These are phyloP conservation scores for Noccaea bulbosa DNA, from an alignment of 345 rosid species.

Conservation along the genomic window DNA sequence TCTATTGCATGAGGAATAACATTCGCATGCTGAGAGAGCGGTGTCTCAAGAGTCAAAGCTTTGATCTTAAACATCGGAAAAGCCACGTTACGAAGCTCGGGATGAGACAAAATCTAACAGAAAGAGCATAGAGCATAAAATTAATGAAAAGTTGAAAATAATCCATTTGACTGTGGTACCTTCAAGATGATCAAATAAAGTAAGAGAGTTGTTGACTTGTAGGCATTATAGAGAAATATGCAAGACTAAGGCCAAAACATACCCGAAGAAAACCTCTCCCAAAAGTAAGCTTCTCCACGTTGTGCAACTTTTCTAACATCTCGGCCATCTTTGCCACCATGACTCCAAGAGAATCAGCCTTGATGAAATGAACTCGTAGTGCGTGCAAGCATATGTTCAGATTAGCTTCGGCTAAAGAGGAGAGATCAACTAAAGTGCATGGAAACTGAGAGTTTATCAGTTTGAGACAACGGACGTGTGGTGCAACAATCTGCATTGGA, in stretches of 20 bases:
- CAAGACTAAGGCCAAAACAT: neutral
- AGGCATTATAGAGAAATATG: neutral
- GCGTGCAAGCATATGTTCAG: neutral
- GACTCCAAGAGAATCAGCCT: neutral
- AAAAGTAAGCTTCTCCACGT: slow-evolving; percentile 19
- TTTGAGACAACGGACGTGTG: neutral
- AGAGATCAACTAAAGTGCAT: slow-evolving; percentile 15
- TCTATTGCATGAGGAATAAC: neutral
- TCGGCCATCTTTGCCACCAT: neutral
- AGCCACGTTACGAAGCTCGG: neutral
- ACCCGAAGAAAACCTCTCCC: slow-evolving; percentile 2
- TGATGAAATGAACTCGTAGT: no score
- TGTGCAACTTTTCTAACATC: neutral
- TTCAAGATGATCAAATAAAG: neutral
- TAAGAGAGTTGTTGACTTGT: neutral
- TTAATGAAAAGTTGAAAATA: no score
- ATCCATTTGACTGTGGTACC: no score
- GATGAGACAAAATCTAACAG: neutral
- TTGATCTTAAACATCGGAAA: slow-evolving; percentile 5
- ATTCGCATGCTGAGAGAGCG: no score
- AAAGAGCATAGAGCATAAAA: neutral
- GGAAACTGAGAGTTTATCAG: neutral
- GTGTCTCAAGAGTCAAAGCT: neutral
- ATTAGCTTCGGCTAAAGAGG: slow-evolving; percentile 24
- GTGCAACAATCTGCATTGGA: slow-evolving; percentile 19